Percentiles rank a stretch among this genome's conserved stretches.
Evolutionary conservation across 2,329 filamentous ascomycete genomes (phyloP).

Genomic region (Septoria petroselini): DNA sequence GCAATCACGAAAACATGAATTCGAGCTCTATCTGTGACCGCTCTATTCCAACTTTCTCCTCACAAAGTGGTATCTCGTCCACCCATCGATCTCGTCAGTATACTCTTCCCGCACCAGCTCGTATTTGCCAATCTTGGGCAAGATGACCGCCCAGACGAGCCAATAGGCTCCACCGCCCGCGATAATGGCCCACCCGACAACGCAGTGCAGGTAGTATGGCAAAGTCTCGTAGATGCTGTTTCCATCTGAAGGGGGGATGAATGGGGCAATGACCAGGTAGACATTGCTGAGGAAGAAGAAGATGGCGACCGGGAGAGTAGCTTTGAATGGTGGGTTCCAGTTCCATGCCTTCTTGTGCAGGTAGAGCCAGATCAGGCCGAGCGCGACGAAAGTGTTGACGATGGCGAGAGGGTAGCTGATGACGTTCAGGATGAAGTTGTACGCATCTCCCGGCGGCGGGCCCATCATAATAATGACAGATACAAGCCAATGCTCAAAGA

Average conservation of each 20-base stretch:
- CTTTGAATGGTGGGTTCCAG: slow-evolving; percentile 51
- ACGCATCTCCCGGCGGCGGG: slow-evolving; percentile 64
- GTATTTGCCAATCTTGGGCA: slow-evolving; percentile 46
- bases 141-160: slow-evolving; percentile 50
- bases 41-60: slow-evolving; percentile 15
- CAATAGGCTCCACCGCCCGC: slow-evolving; percentile 52
- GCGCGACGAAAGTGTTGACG: slow-evolving; percentile 52
- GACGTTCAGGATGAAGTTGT: slow-evolving; percentile 55
- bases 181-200: slow-evolving; percentile 53
- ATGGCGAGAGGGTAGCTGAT: slow-evolving; percentile 64
- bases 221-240: slow-evolving; percentile 53
- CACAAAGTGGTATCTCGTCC: slow-evolving; percentile 42
- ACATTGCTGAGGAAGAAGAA: slow-evolving; percentile 55
- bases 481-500: slow-evolving; percentile 40
- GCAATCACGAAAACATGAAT: background rate
- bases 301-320: slow-evolving; percentile 49
- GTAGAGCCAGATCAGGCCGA: slow-evolving; percentile 51
- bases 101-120: slow-evolving; percentile 35
- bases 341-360: slow-evolving; percentile 42
- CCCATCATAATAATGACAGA: slow-evolving; percentile 65
- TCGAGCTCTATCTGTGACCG: background rate
- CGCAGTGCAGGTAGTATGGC: slow-evolving; percentile 54
- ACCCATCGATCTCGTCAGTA: slow-evolving; percentile 41
- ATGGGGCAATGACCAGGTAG: slow-evolving; percentile 53
- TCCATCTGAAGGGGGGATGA: slow-evolving; percentile 48